Evolutionary conservation across 2,329 filamentous ascomycete species (phyloP).

Genomic region (Penicillium expansum): DNA sequence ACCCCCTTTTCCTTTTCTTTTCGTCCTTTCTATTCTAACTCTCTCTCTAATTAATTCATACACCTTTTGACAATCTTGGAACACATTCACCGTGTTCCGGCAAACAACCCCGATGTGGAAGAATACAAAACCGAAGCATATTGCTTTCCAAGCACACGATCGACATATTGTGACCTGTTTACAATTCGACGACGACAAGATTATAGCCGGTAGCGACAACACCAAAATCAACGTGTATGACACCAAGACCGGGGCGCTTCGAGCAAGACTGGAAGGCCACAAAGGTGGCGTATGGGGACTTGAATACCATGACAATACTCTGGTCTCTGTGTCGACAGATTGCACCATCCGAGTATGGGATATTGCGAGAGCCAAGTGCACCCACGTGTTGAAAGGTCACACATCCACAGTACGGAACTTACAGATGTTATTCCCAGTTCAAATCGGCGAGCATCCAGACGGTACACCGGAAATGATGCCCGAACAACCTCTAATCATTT

Average conservation of each 20-base stretch:
- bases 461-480: conserved; percentile 80
- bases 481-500: conserved; percentile 92
- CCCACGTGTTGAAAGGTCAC: conserved; percentile 94
- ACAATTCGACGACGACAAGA: conserved; percentile 97
- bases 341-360: conserved; percentile 99
- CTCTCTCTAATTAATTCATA: too few relatives aligned
- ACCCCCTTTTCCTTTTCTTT: not conserved
- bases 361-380: conserved; percentile 85
- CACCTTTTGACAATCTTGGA: too few relatives aligned
- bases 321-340: conserved; percentile 98
- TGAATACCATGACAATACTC: conserved; percentile 89
- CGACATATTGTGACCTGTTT: conserved; percentile 95
- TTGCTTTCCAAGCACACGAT: conserved; percentile 92
- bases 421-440: conserved; percentile 84
- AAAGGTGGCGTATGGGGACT: conserved; percentile 97
- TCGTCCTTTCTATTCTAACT: not conserved
- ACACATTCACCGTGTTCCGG: not conserved
- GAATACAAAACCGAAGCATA: conserved; percentile 79
- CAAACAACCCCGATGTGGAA: conserved; percentile 61
- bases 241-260: conserved; percentile 84
- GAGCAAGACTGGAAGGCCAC: conserved; percentile 82
- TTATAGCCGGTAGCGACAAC: conserved; percentile 94
- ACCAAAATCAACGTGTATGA: conserved; percentile 97
- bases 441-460: conserved; percentile 68
- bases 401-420: conserved; percentile 94